Evolutionary conservation across 2,329 filamentous ascomycete species (phyloP), one percentile per base, ranked within the genome.

Genomic region (Aspergillus felis): DNA sequence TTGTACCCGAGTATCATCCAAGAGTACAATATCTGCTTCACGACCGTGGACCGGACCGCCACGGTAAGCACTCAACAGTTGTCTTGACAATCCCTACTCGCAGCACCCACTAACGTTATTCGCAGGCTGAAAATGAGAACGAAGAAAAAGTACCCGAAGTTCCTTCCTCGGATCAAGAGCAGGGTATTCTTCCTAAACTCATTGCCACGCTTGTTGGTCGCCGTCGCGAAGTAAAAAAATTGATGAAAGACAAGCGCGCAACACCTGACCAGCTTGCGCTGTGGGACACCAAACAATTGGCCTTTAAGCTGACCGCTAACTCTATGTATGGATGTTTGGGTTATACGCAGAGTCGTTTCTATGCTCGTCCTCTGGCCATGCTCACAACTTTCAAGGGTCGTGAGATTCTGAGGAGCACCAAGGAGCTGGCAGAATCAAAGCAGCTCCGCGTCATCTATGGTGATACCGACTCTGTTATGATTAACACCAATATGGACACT

Each of bases 391-490:
- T 87, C 79, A 97, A 99, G 75, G 94, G 94, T 57, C 91, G 94
- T 79, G 94, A 99, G 79, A 97, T 99, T 84, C 81, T 99, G 58
- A 86, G 90, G 62, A 95, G 91, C 71, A 99, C 94, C 56, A 99
- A 97, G 75, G 92, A 96, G 54, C 84, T 99, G 60, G 94, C 94
- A 9, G 94, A 99, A 76, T 90, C 86, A 68, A 92, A 90, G 65
- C 88, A 92, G 58, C 83, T 99, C 29, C 90, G 94, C 69, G 94
- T 99, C 73, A 97, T 99, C 62, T 99, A 99, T 68, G 94, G 94
- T 79, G 94, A 99, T 76, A 99, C 94, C 12, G 94, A 99, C 76
- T 99, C 94, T 8, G 94, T 99, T 77, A 99, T 99, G 94, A 97
- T 99, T 80, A 99, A 99, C 71, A 96, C 94, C 62, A 97, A 97